Base-by-base conservation (phyloP, 1,139 yeast genomes). In the Zygoascus hellenicus region DNA sequence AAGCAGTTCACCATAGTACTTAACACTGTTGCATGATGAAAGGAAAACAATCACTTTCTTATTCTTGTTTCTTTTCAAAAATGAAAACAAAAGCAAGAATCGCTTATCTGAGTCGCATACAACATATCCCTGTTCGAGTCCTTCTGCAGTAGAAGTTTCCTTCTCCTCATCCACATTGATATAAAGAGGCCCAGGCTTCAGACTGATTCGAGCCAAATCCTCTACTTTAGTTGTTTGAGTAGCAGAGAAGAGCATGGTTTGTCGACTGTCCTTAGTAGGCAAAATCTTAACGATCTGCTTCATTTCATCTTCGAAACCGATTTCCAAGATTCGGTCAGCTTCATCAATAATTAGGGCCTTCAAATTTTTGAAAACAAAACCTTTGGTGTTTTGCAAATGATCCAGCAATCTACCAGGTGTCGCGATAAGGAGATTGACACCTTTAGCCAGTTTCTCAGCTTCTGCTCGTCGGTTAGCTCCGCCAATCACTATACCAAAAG, bases 241-340 rank as follows among this genome's bases (percentile, higher is more conserved):
- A 44, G 99, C 98, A 13, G 97, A 89, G 65, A 94, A 92, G 58
- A 92, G 73, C 97, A 92, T 92, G 37, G 96, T 78, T 68, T 92
- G 99, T 70, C 99, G 83, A 57, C 85, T 90, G 56, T 89, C 95
- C 55, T 80, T 84, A 35, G 48, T 48, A 43, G 99, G 99, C 62
- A 94, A 74, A 54, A 94, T 87, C 69, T 84, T 87, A 63, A 92
- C 88, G 62, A 92, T 92, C 69, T 94, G 97, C 67, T 78, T 85
- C 97, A 92, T 92, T 73, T 92, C 97, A 58, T 92, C 97, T 72
- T 92, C 97, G 69, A 92, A 92, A 54, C 98, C 98, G 63, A 89
- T 89, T 69, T 92, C 97, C 63, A 92, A 74, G 58, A 92, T 92
- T 68, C 98, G 80, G 67, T 92, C 99, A 38, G 97, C 97, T 69